Conservation (phyloP, 2,329 filamentous ascomycete genomes). For the Diplodia intermedia region DNA sequence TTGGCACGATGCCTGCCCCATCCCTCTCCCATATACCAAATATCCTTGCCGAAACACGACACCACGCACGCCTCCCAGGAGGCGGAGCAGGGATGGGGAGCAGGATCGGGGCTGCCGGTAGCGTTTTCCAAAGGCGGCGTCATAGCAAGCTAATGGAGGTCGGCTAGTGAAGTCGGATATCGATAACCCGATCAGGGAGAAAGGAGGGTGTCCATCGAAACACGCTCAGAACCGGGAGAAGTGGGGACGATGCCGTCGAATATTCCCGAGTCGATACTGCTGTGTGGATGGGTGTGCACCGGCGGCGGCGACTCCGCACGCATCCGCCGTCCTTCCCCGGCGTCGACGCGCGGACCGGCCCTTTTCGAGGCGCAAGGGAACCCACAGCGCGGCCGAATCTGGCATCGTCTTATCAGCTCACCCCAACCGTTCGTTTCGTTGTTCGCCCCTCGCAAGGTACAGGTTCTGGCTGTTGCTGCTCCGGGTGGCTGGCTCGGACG, state of each 20-base stretch:
- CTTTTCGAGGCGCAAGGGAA: background rate
- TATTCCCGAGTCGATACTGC: background rate
- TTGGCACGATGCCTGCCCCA: conserved; percentile 23
- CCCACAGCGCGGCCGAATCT: background rate
- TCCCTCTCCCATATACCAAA: background rate
- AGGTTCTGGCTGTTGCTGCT: background rate
- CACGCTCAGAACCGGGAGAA: background rate
- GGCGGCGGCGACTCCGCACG: conserved; percentile 1
- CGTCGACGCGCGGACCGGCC: conserved; percentile 25
- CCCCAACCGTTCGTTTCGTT: background rate
- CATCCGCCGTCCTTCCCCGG: background rate
- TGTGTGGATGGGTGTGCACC: no score
- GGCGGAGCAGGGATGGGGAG: conserved; percentile 4
- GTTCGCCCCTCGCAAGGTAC: background rate
- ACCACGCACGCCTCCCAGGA: background rate
- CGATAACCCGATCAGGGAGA: background rate
- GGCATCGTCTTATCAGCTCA: conserved; percentile 18
- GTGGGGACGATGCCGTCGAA: background rate
- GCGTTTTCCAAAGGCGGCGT: background rate
- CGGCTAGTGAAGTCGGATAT: background rate
- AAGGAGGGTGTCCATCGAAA: no score
- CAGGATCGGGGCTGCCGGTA: background rate
- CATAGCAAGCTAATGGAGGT: background rate
- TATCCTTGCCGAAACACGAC: background rate
- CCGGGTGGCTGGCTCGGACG: conserved; percentile 1